A percentile compares a stretch with the other conserved stretches of the same genome.
Evolutionary conservation across 1,284 basidiomycete genomes (phyloP).

Genomic region (Spongispora temasekensis): DNA sequence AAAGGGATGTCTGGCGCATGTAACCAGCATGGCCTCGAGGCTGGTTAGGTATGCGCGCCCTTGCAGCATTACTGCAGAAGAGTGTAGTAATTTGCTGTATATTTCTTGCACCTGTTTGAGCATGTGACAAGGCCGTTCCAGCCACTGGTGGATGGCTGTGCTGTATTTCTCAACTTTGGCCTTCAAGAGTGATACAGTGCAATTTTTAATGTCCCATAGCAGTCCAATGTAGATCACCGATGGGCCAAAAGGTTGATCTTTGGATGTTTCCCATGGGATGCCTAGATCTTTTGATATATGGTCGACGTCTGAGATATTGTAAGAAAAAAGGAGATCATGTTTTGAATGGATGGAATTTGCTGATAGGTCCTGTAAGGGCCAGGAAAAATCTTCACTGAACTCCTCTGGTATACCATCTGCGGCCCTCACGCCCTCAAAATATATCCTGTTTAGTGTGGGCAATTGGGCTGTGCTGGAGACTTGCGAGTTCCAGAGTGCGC

Average conservation of each 20-base stretch:
- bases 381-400: neutral
- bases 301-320: neutral
- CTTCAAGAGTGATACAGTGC: too few species aligned
- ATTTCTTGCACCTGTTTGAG: too few species aligned
- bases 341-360: rapidly evolving
- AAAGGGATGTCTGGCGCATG: neutral
- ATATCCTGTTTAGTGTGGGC: neutral
- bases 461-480: neutral
- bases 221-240: conserved; percentile 20
- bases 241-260: conserved; percentile 16
- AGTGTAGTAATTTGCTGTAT: too few species aligned
- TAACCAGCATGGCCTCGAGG: too few species aligned
- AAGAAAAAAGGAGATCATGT: neutral
- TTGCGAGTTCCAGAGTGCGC: neutral
- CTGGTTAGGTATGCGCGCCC: too few species aligned
- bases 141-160: too few species aligned
- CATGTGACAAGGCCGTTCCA: too few species aligned
- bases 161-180: too few species aligned
- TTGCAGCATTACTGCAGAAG: too few species aligned
- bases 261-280: conserved; percentile 30
- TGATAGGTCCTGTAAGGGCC: neutral
- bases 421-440: neutral
- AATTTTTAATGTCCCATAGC: conserved; percentile 13
- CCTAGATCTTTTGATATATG: conserved; percentile 28
- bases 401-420: neutral